phyloP scores from a whole-genome alignment of 495 filamentous ascomycete genomes.

The Rhypophila decipiens region DNA sequence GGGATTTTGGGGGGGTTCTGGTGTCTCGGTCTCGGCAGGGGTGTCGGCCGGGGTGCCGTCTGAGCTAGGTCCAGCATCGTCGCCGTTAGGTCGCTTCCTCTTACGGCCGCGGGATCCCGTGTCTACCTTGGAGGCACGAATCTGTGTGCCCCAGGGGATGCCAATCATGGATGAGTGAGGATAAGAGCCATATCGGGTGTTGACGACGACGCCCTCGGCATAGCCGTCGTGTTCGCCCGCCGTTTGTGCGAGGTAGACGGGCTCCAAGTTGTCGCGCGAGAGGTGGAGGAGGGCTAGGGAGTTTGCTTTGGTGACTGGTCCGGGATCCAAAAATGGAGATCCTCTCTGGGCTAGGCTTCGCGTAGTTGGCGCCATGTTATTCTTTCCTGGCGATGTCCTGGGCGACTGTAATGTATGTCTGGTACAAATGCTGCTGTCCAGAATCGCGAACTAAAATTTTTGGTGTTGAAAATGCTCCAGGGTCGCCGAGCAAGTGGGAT shows the following conservation, averaged over 20 bases:
- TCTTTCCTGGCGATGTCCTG: no score
- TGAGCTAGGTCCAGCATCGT: conserved; percentile 32
- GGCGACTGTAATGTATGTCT: no score
- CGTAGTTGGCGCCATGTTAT: conserved; percentile 22
- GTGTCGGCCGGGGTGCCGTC: conserved; percentile 23
- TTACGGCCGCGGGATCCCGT: conserved; percentile 72
- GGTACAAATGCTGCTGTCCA: no score
- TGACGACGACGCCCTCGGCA: conserved; percentile 74
- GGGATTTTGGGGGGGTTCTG: conserved; percentile 16
- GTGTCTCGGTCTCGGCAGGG: conserved; percentile 5
- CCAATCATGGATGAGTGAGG: conserved; percentile 80
- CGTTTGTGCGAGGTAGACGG: conserved; percentile 59
- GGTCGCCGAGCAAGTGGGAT: no score
- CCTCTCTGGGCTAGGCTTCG: conserved; percentile 11
- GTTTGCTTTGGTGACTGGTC: conserved; percentile 46
- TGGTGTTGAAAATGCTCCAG: no score
- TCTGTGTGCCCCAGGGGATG: conserved; percentile 84
- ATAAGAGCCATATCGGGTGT: conserved; percentile 92
- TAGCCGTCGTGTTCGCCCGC: conserved; percentile 62
- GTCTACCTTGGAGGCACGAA: conserved; percentile 82
- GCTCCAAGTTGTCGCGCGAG: conserved; percentile 71
- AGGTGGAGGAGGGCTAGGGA: conserved; percentile 74
- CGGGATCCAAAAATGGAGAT: conserved; percentile 70
- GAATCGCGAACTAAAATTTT: no score
- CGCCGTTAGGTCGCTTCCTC: conserved; percentile 50